Evolutionary conservation across 192 early-diverging fungal species (phyloP).

Genomic region (Rhizophagus sp.): DNA sequence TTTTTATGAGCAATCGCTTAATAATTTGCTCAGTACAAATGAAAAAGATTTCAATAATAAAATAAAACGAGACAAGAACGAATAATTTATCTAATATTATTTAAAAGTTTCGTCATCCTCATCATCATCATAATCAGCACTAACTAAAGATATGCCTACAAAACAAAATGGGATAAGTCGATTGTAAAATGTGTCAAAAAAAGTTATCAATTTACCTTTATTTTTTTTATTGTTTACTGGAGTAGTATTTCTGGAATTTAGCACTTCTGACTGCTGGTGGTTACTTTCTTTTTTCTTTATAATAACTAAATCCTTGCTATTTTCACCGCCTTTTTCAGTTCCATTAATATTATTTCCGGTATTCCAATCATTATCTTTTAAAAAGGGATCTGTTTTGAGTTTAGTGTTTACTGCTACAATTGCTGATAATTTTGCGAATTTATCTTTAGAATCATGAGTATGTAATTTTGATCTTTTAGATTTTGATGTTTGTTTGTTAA

Average conservation of each 20-base stretch:
- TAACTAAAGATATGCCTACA: constrained; percentile 14
- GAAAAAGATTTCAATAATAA: background rate
- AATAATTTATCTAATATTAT: background rate
- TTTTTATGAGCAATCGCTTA: background rate
- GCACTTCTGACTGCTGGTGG: background rate
- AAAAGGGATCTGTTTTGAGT: constrained; percentile 48
- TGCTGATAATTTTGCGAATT: constrained; percentile 21
- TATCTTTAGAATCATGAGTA: constrained; percentile 5
- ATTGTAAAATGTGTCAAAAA: background rate
- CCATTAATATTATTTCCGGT: background rate
- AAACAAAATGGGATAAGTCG: background rate
- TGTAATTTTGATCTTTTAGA: background rate
- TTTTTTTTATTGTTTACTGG: background rate
- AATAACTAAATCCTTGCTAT: background rate
- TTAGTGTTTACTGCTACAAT: constrained; percentile 36
- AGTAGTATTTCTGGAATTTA: background rate
- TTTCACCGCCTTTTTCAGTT: background rate
- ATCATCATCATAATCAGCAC: constrained; percentile 20
- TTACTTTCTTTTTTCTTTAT: background rate
- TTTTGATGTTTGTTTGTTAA: constrained; percentile 7
- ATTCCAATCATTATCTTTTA: constrained; percentile 29
- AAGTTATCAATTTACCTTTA: background rate
- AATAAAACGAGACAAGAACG: background rate
- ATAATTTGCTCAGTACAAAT: background rate
- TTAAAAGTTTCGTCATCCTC: background rate